Evolutionary conservation across 495 filamentous ascomycete species (phyloP).

Genomic region (Thermochaetoides thermophila): DNA sequence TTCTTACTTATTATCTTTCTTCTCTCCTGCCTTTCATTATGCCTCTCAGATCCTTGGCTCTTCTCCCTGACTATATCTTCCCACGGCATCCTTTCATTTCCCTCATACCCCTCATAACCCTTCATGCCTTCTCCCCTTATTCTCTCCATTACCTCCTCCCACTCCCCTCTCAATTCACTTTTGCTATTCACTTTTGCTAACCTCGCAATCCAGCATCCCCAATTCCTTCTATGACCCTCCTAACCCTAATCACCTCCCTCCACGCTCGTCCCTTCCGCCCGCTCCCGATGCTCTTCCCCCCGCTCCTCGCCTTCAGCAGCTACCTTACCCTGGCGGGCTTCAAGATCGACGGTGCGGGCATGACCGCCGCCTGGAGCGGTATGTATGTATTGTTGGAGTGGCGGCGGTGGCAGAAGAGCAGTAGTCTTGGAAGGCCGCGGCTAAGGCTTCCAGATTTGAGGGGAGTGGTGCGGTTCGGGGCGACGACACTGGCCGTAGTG

Average conservation of each 20-base stretch:
- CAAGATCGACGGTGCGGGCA: conserved; percentile 69
- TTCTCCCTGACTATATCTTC: too few relatives aligned
- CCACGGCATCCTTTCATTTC: not conserved
- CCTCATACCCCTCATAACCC: not conserved
- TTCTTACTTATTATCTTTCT: too few relatives aligned
- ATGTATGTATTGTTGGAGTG: conserved; percentile 68
- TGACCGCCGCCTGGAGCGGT: conserved; percentile 73
- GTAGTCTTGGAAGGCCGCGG: too few relatives aligned
- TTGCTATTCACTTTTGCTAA: too few relatives aligned
- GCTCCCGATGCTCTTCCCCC: conserved; percentile 68
- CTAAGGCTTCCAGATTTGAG: not conserved
- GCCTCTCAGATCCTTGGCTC: too few relatives aligned
- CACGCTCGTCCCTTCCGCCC: conserved; percentile 59
- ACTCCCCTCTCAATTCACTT: not conserved
- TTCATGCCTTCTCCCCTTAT: not conserved
- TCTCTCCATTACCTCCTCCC: not conserved
- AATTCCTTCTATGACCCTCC: conserved; percentile 62
- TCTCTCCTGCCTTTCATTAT: too few relatives aligned
- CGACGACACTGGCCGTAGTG: conserved; percentile 51
- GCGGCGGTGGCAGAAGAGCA: conserved; percentile 46
- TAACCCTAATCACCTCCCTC: conserved; percentile 64
- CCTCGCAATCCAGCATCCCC: conserved; percentile 61
- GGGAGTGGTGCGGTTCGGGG: conserved; percentile 45
- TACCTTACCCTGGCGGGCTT: conserved; percentile 70
- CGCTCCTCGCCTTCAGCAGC: conserved; percentile 69